These are phyloP conservation scores for Poteriospumella lacustris DNA, from an alignment of 108 stramenopile species.

Conservation along the genomic window DNA sequence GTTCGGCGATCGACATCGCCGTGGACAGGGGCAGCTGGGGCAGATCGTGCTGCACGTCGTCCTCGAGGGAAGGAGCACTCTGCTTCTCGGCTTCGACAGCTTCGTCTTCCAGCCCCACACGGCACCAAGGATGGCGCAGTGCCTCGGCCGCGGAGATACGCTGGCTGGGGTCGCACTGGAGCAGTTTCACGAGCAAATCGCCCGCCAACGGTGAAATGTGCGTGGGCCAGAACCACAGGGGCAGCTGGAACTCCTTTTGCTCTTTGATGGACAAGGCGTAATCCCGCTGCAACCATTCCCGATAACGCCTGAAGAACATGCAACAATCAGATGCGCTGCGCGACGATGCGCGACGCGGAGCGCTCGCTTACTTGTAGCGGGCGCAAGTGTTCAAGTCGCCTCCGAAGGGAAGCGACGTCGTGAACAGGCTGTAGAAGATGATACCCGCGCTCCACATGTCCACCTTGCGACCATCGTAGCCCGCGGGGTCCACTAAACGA, in stretches of 20 bases:
- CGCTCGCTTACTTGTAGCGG: conserved; percentile 58
- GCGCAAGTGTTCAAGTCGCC: conserved; percentile 74
- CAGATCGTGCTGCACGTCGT: too few species aligned
- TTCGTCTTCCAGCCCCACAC: too few species aligned
- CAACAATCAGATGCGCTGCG: not conserved
- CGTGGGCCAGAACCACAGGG: conserved; percentile 1
- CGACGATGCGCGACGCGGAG: not conserved
- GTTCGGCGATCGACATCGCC: too few species aligned
- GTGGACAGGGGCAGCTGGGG: too few species aligned
- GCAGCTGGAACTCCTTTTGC: not conserved
- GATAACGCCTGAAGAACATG: not conserved
- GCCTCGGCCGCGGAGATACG: conserved; percentile 18
- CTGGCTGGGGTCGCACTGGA: conserved; percentile 1
- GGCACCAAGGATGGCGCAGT: conserved; percentile 15
- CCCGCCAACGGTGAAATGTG: not conserved
- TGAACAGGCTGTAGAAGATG: conserved; percentile 80
- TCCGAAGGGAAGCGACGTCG: conserved; percentile 77
- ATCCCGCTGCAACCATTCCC: not conserved
- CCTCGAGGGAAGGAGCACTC: too few species aligned
- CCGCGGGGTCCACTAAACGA: not conserved
- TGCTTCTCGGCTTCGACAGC: too few species aligned
- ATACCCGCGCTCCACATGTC: conserved; percentile 91
- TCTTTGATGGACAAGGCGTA: not conserved
- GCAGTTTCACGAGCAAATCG: not conserved
- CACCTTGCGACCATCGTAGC: conserved; percentile 78